phyloP scores from a whole-genome alignment of 192 early-diverging fungal genomes.

The Funneliformis mosseae region DNA sequence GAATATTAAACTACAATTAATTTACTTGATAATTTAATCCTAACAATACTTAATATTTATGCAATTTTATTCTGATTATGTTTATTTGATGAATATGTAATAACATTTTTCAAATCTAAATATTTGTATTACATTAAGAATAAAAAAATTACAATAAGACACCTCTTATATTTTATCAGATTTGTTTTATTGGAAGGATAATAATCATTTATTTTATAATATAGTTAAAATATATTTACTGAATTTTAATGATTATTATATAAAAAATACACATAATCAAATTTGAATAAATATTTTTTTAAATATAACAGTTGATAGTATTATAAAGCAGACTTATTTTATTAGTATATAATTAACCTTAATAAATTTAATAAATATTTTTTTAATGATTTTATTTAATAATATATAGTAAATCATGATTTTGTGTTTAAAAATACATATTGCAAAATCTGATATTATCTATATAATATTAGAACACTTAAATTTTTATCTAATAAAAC shows the following conservation, averaged over 20 bases:
- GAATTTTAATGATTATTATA: conserved; percentile 16
- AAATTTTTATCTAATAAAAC: no score
- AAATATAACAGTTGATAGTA: neutral
- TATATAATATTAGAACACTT: no score
- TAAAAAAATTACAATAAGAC: conserved; percentile 27
- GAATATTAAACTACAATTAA: neutral
- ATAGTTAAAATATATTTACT: neutral
- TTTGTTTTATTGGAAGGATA: conserved; percentile 10
- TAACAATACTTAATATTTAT: neutral
- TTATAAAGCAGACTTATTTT: conserved; percentile 16
- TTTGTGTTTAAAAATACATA: no score
- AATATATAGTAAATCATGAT: no score
- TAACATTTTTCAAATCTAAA: neutral
- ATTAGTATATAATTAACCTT: neutral
- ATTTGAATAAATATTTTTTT: neutral
- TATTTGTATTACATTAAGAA: neutral
- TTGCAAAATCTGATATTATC: no score
- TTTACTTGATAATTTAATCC: neutral
- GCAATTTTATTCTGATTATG: neutral
- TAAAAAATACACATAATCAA: conserved; percentile 15
- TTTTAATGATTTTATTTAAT: no score
- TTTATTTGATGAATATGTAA: neutral
- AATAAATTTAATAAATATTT: no score
- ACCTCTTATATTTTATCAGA: conserved; percentile 18
- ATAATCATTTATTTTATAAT: neutral